A percentile compares a stretch with the other conserved stretches of the same genome.
Evolutionary conservation across 495 filamentous ascomycete genomes (phyloP).

Genomic region (Lindgomyces ingoldianus): DNA sequence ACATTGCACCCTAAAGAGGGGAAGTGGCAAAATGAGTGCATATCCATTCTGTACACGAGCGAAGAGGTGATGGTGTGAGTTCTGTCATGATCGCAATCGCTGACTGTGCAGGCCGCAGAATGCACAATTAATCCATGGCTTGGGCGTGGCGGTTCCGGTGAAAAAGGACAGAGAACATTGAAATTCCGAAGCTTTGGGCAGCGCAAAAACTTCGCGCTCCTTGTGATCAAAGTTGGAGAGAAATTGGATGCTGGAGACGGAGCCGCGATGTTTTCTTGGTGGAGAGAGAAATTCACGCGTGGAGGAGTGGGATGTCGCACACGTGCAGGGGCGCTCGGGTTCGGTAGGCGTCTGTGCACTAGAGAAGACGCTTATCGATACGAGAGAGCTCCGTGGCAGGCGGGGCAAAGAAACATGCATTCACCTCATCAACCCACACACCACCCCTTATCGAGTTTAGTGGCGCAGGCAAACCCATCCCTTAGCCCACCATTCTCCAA

Average conservation of each 20-base stretch:
- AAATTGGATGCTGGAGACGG: background rate
- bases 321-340: background rate
- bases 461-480: background rate
- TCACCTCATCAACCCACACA: conserved; percentile 8
- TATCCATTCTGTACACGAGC: background rate
- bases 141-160: background rate
- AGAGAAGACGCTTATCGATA: conserved; percentile 20
- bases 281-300: conserved; percentile 6
- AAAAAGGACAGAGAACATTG: background rate
- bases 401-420: conserved; percentile 12
- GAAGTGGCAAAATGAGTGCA: background rate
- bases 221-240: conserved; percentile 1
- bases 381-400: conserved; percentile 1
- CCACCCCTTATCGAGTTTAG: conserved; percentile 6
- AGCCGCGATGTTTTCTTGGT: conserved; percentile 13
- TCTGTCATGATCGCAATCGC: conserved; percentile 29
- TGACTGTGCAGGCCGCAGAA: conserved; percentile 20
- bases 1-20: background rate
- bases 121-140: background rate
- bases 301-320: background rate
- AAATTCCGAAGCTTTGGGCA: background rate
- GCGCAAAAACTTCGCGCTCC: background rate
- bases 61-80: conserved; percentile 2
- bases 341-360: background rate
- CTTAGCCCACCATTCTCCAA: background rate